These are phyloP conservation scores for Tulasnella sp. DNA, from an alignment of 768 basidiomycete species.

Conservation along the genomic window DNA sequence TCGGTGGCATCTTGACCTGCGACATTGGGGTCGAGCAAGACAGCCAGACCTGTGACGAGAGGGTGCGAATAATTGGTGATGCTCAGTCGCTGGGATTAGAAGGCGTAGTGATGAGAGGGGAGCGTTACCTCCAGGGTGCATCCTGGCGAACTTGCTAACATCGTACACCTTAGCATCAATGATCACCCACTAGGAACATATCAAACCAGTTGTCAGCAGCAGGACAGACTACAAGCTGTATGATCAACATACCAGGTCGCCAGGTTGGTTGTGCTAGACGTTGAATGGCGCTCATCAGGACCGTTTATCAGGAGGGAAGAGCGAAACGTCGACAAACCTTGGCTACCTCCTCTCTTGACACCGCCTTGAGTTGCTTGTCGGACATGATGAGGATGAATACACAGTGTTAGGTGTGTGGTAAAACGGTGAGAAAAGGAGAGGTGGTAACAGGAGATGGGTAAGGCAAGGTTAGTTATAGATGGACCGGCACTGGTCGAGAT, in stretches of 20 bases:
- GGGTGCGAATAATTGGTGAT: neutral
- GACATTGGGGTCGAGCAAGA: conserved; percentile 23
- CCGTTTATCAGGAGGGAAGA: neutral
- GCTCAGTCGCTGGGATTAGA: neutral
- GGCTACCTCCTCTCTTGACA: conserved; percentile 47
- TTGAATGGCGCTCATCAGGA: neutral
- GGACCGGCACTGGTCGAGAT: neutral
- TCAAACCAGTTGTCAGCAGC: neutral
- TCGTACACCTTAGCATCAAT: conserved; percentile 77
- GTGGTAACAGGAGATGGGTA: no score
- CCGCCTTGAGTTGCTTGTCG: conserved; percentile 11
- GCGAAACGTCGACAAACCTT: conserved; percentile 34
- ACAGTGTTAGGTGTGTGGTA: neutral
- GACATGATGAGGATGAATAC: conserved; percentile 27
- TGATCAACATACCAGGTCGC: conserved; percentile 52
- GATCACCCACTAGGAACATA: conserved; percentile 54
- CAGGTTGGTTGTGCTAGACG: conserved; percentile 76
- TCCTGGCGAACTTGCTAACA: conserved; percentile 63
- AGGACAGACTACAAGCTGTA: neutral
- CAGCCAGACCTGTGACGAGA: neutral
- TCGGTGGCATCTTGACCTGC: conserved; percentile 71
- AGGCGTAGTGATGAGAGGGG: conserved; percentile 42
- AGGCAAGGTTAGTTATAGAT: neutral
- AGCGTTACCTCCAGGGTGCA: conserved; percentile 77
- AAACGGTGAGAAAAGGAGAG: no score